Evolutionary conservation across 106 monocot species (phyloP), one percentile per base, ranked within the genome.

Genomic region (Posidonia australis): DNA sequence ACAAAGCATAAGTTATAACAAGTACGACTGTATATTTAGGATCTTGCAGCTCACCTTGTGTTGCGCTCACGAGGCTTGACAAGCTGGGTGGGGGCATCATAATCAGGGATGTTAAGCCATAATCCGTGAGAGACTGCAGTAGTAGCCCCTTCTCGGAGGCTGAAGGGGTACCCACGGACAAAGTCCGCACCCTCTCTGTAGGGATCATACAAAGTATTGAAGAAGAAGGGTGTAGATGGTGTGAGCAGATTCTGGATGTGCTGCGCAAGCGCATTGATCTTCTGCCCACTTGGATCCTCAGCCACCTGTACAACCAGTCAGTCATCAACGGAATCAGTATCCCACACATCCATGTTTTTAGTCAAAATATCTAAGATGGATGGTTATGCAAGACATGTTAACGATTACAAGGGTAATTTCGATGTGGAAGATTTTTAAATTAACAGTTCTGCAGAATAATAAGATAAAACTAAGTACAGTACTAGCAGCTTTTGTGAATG

Each of bases 191-290:
- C 65, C 10, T 65, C 65, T 18, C 65, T 22, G 48, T 65, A 65
- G 13, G 65, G 65, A 29, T 65, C 65, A 51, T 65, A 65, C 27
- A 65, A 44, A 51, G 65, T 65, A 44, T 65, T 65, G 16, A 65
- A 65, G 65, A 65, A 65, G 46, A 65, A 49, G 16, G 65, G 65
- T 3, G 65, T 63, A 11, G 73, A 65, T 41, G 73, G 73, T 28
- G 66, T 66, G 27, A 73, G 56, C 56, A 73, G 66, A 43, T 73
- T 73, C 66, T 59, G 46, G 45, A 73, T 73, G 58, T 73, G 73
- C 66, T 73, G 73, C 5, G 66, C 65, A 17, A 73, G 36, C 13
- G 73, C 73, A 47, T 73, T 73, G 65, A 73, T 73, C 27, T 73
- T 54, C 58, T 65, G 24, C 12, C 73, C 65, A 54, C 21, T 66